These are phyloP conservation scores for Coccomyxa subellipsoidea DNA, from an alignment of 163 green algal genomes.

Conservation along the genomic window DNA sequence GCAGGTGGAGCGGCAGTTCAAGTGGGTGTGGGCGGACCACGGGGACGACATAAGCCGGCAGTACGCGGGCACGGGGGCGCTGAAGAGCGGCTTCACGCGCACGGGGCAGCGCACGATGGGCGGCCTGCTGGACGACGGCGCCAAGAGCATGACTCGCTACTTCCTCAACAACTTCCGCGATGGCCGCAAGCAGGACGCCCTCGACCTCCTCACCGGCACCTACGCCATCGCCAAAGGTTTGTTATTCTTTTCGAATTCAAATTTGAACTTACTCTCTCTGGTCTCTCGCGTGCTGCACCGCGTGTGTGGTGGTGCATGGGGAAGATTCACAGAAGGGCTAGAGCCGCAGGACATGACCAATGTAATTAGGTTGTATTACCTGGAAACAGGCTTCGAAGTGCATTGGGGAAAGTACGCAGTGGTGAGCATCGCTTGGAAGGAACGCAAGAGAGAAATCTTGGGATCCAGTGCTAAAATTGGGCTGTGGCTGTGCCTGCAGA, in stretches of 20 bases:
- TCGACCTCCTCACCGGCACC: constrained; percentile 69
- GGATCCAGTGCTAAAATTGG: background rate
- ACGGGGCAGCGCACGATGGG: constrained; percentile 78
- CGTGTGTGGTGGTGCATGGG: no score
- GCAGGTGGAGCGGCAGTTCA: constrained; percentile 67
- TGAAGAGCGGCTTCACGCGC: constrained; percentile 89
- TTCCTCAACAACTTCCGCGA: constrained; percentile 92
- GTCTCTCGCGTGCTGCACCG: no score
- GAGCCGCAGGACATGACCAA: no score
- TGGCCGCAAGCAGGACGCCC: constrained; percentile 76
- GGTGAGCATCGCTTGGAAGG: no score
- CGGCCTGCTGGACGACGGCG: constrained; percentile 80
- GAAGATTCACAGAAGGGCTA: no score
- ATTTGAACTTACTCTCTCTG: no score
- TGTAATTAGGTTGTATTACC: no score
- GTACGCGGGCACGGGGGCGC: constrained; percentile 83
- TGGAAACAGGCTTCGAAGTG: no score
- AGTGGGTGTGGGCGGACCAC: constrained; percentile 86
- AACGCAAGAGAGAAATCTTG: no score
- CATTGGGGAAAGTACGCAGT: no score
- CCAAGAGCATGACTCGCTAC: constrained; percentile 65
- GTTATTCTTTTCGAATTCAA: background rate
- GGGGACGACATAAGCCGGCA: constrained; percentile 80
- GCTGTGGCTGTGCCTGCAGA: constrained; percentile 15
- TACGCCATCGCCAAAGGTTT: constrained; percentile 28